Conservation (phyloP, 768 basidiomycete species). For the Boletus edulis region DNA sequence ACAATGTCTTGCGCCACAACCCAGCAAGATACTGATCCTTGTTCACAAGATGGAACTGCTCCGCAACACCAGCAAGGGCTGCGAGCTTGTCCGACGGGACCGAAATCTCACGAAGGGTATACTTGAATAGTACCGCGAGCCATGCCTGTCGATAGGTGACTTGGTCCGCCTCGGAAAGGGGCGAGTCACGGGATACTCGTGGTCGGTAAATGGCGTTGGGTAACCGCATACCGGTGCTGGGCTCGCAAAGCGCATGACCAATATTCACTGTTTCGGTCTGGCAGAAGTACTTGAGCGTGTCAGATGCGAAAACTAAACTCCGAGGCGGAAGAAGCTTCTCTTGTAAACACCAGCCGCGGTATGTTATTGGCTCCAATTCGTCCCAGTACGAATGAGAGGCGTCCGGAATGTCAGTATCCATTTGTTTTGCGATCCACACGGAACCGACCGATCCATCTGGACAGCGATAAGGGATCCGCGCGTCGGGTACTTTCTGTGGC, state of each 20-base stretch:
- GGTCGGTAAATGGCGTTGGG: neutral
- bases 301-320: neutral
- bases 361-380: neutral
- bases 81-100: neutral
- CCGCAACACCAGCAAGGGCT: neutral
- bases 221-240: neutral
- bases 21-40: neutral
- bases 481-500: neutral
- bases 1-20: neutral
- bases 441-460: neutral
- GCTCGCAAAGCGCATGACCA: neutral
- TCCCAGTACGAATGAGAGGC: constrained; percentile 1
- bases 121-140: neutral
- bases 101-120: neutral
- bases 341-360: constrained; percentile 2
- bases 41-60: neutral
- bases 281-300: constrained; percentile 2
- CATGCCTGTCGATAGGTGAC: neutral
- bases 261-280: neutral
- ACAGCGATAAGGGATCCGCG: neutral
- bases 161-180: neutral
- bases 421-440: neutral
- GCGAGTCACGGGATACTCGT: neutral
- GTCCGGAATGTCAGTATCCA: neutral
- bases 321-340: constrained; percentile 1